Evolutionary conservation across 768 basidiomycete species (phyloP).

Genomic region (Tricholoma hemisulphureum): DNA sequence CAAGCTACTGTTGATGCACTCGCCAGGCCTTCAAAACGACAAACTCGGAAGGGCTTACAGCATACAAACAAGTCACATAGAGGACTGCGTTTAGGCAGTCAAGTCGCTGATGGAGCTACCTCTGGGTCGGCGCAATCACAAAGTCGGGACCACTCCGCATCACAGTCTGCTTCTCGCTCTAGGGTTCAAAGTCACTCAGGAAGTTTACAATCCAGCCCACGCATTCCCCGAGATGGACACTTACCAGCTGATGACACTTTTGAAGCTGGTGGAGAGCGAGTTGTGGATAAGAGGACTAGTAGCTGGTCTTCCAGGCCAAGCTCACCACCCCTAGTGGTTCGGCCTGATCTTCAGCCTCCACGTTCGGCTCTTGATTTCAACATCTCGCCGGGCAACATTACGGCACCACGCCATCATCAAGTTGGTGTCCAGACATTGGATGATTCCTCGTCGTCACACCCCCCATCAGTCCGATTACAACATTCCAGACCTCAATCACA

Average conservation of each 20-base stretch:
- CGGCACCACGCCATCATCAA: not conserved
- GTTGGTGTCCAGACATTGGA: not conserved
- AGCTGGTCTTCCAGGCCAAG: slow-evolving; percentile 3
- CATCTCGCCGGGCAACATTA: not conserved
- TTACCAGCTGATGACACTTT: slow-evolving; percentile 38
- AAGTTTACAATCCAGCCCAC: slow-evolving; percentile 52
- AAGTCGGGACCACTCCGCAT: slow-evolving; percentile 19
- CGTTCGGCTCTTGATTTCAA: slow-evolving; percentile 6
- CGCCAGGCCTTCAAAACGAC: slow-evolving; percentile 13
- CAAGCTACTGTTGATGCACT: slow-evolving; percentile 50
- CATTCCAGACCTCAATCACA: slow-evolving; percentile 29
- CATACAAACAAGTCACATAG: slow-evolving; percentile 4
- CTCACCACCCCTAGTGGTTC: slow-evolving; percentile 10
- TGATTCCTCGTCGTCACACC: not conserved
- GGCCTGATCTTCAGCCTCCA: slow-evolving; percentile 17
- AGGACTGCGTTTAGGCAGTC: slow-evolving; percentile 4
- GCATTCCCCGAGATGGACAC: slow-evolving; percentile 37
- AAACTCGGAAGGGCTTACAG: slow-evolving; percentile 24
- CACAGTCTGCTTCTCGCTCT: slow-evolving; percentile 39
- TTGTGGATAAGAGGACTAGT: not conserved
- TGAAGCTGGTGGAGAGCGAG: not conserved
- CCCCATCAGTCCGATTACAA: slow-evolving; percentile 17
- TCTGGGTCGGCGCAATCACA: slow-evolving; percentile 14
- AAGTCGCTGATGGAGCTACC: slow-evolving; percentile 2
- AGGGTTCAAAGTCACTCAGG: slow-evolving; percentile 43